Evolutionary conservation across 139 green algal species (phyloP).

Genomic region (Volvox africanus): DNA sequence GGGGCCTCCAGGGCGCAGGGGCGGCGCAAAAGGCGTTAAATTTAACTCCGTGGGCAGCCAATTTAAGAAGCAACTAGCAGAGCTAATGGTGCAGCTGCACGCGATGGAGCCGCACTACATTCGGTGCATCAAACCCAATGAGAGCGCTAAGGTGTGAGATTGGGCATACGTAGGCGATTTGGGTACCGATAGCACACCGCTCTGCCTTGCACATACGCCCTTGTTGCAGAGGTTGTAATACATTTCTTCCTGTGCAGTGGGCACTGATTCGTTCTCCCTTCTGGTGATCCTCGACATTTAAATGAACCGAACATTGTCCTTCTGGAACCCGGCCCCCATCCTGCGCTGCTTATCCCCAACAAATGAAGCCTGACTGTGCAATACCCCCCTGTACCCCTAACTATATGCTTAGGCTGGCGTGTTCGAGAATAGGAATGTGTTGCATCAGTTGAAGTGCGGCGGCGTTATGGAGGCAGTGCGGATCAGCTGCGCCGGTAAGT

Average conservation of each 20-base stretch:
- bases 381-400: too few relatives aligned
- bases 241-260: too few relatives aligned
- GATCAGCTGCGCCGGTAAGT: constrained; percentile 89
- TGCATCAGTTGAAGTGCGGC: constrained; percentile 98
- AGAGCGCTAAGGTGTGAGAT: constrained; percentile 34
- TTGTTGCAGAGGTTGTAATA: too few relatives aligned
- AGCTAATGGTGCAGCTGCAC: constrained; percentile 94
- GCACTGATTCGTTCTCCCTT: too few relatives aligned
- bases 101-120: constrained; percentile 98
- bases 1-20: constrained; percentile 2
- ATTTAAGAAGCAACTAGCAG: constrained; percentile 97
- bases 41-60: constrained; percentile 90
- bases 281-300: too few relatives aligned
- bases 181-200: too few relatives aligned
- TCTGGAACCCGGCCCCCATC: too few relatives aligned
- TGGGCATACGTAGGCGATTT: too few relatives aligned
- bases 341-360: too few relatives aligned
- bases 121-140: constrained; percentile 99
- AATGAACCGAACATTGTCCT: too few relatives aligned
- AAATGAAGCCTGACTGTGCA: too few relatives aligned
- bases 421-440: constrained; percentile 94
- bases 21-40: constrained; percentile 78
- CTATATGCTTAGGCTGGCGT: constrained; percentile 61
- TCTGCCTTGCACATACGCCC: too few relatives aligned
- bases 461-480: constrained; percentile 98